Base-by-base conservation (phyloP, 2,329 filamentous ascomycete species). In the Alternaria sp. region DNA sequence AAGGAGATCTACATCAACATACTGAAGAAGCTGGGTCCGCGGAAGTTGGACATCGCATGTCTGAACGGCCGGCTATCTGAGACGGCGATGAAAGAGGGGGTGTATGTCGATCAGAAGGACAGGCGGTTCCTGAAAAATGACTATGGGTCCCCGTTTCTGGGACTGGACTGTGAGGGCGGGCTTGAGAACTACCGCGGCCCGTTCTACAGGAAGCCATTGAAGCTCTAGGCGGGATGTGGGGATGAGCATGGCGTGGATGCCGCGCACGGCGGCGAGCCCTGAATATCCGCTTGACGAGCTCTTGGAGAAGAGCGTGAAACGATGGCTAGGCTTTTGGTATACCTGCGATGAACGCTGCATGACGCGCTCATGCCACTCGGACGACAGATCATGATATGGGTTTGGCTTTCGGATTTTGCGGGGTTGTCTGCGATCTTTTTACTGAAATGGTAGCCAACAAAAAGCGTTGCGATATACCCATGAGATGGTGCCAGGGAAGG, bases 1-100 rank as follows among this genome's bases (percentile, higher is more conserved):
- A 75, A 72, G 28, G 11, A 12, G 0, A 59, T 74, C 1, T 74
- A 75, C 54, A 2, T 2, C 3, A 10, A 21, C 1, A 43, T 74
- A 2, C 52, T 74, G 0, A 15, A 54, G 2, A 64, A 64, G 9
- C 2, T 46, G 2, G 45, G 17, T 1, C 63, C 65, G 1, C 13
- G 25, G 1, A 49, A 58, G 1, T n/a, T 76, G 10, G 71, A 75
- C 12, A 6, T 25, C 1, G 70, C 69, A 0, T 71, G 70, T 17
- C 3, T 56, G 0, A 17, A 57, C 12, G 65, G 64, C 0, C 45
- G 51, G 2, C 25, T 75, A 0, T 47, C 28, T 0, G 51, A 67
- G 21, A 51, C 69, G 13, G 64, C 62, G 6, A 13, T 45, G 4
- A 19, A 43, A 4, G 46, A 50, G 5, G 57, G 63, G 0, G 26